A percentile compares a stretch with the other conserved stretches of the same genome.
Evolutionary conservation across 2,329 filamentous ascomycete genomes (phyloP).

Genomic region (Aspergillus terreus): DNA sequence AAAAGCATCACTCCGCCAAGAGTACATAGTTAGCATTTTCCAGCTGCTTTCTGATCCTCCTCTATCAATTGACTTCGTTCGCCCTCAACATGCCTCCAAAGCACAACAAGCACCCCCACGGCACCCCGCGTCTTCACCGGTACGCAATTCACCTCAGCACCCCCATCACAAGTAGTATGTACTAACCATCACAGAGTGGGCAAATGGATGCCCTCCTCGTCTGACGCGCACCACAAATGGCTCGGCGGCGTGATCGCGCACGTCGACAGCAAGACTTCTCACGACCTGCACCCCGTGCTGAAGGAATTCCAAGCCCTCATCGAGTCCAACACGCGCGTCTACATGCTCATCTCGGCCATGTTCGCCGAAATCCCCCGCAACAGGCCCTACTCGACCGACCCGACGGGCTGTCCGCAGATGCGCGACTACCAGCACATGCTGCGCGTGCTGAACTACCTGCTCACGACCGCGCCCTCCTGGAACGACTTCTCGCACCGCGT

Average conservation of each 20-base stretch:
- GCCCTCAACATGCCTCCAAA: too few relatives aligned
- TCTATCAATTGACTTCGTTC: too few relatives aligned
- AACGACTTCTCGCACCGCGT: slow-evolving; percentile 27
- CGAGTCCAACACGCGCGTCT: slow-evolving; percentile 59
- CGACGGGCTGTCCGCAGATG: slow-evolving; percentile 60
- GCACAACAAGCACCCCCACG: too few relatives aligned
- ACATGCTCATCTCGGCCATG: slow-evolving; percentile 66
- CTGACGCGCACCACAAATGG: slow-evolving; percentile 61
- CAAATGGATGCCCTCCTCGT: slow-evolving; percentile 62
- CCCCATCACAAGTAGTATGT: background rate
- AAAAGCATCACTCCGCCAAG: too few relatives aligned
- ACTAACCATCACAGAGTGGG: slow-evolving; percentile 42
- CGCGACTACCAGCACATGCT: slow-evolving; percentile 66
- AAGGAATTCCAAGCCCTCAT: slow-evolving; percentile 65
- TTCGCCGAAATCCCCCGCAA: slow-evolving; percentile 63
- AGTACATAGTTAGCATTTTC: too few relatives aligned
- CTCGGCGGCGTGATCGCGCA: slow-evolving; percentile 55
- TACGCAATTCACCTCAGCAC: background rate
- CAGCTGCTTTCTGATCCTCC: too few relatives aligned
- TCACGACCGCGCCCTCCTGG: slow-evolving; percentile 30
- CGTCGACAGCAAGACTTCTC: slow-evolving; percentile 46
- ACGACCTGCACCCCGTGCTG: slow-evolving; percentile 57
- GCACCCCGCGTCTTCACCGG: background rate
- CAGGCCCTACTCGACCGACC: slow-evolving; percentile 58
- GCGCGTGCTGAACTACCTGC: slow-evolving; percentile 57